Percentiles rank a stretch among this genome's conserved stretches.
These are phyloP conservation scores for Kalanchoe fedtschenkoi DNA, from an alignment of 164 flowering plant genomes.

Conservation along the genomic window DNA sequence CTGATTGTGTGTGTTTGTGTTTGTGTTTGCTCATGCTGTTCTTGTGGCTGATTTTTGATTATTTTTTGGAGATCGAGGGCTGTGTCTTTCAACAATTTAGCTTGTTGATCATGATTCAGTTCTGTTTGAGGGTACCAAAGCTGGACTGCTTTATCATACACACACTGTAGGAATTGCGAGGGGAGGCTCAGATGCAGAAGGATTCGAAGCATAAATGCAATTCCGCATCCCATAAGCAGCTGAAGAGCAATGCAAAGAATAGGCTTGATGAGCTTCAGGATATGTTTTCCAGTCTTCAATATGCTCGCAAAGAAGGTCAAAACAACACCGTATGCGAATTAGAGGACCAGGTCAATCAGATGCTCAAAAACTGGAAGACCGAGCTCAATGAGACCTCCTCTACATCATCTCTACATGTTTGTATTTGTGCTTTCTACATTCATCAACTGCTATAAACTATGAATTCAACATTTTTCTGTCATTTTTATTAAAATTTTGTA, in stretches of 20 bases:
- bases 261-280: neutral
- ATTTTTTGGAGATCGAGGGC: too few relatives aligned
- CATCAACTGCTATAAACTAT: neutral
- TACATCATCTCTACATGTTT: neutral
- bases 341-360: neutral
- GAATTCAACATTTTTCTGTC: too few relatives aligned
- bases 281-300: neutral
- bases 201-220: neutral
- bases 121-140: too few relatives aligned
- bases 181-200: conserved; percentile 1
- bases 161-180: neutral
- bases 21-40: too few relatives aligned
- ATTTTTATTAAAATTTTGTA: neutral
- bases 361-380: neutral
- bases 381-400: neutral
- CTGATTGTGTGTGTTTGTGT: too few relatives aligned
- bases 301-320: neutral
- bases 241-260: neutral
- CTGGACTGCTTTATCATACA: too few relatives aligned
- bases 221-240: neutral
- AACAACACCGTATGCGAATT: neutral
- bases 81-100: too few relatives aligned
- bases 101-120: too few relatives aligned
- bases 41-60: too few relatives aligned
- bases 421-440: neutral